Conservation (phyloP, 441 rosid species). For the Pelargonium australe region DNA sequence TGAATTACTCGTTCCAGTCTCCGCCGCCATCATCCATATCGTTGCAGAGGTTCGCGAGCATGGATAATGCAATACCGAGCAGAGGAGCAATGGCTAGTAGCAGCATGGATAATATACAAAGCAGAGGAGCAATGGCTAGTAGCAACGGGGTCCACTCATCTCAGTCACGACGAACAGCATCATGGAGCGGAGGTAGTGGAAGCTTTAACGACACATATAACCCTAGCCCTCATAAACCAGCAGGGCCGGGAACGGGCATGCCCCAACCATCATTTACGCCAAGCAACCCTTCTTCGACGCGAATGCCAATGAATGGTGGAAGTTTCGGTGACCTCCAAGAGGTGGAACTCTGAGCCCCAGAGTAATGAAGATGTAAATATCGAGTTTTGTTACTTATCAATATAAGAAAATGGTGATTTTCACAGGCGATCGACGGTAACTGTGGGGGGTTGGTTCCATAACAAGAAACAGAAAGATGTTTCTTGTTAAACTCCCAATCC, state of each 20-base stretch:
- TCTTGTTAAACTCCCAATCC: constrained; percentile 5
- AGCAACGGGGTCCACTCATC: constrained; percentile 29
- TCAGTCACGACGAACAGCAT: constrained; percentile 66
- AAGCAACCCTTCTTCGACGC: constrained; percentile 15
- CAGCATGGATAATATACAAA: constrained; percentile 45
- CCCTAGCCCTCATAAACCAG: constrained; percentile 28
- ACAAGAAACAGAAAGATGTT: constrained; percentile 10
- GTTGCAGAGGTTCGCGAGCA: constrained; percentile 65
- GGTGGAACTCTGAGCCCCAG: constrained; percentile 58
- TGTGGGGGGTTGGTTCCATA: not conserved
- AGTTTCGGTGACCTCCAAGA: constrained; percentile 75
- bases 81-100: constrained; percentile 23
- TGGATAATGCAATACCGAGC: constrained; percentile 34
- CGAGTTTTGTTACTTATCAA: constrained; percentile 37
- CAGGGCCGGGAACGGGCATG: constrained; percentile 23
- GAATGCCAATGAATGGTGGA: constrained; percentile 33
- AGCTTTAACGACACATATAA: constrained; percentile 36
- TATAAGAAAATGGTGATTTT: constrained; percentile 20
- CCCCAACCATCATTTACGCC: constrained; percentile 36
- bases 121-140: constrained; percentile 23
- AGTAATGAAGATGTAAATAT: constrained; percentile 44
- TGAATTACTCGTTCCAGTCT: constrained; percentile 33
- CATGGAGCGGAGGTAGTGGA: constrained; percentile 64
- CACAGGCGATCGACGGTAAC: not conserved
- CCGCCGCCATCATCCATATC: constrained; percentile 31